Evolutionary conservation across 1,284 basidiomycete genomes (phyloP).

Genomic region (Paramarasmius palmivorus): DNA sequence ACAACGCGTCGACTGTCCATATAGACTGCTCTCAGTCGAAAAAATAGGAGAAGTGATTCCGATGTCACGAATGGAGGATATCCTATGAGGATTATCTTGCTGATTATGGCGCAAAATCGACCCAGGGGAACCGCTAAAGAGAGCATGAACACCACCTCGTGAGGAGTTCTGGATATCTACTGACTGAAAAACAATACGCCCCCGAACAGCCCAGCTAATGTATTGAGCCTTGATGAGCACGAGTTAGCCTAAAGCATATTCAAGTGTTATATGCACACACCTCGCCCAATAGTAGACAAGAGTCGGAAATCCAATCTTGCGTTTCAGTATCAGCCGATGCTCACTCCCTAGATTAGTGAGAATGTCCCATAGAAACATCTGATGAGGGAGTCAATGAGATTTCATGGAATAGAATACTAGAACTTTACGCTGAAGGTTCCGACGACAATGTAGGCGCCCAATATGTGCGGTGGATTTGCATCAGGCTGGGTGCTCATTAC

Average conservation of each 20-base stretch:
- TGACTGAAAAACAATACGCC: neutral
- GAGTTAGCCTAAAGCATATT: neutral
- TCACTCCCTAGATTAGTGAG: neutral
- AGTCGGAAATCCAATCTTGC: neutral
- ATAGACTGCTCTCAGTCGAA: no score
- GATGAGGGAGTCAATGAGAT: no score
- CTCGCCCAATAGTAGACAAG: neutral
- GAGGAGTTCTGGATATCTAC: neutral
- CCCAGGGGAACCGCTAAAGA: neutral
- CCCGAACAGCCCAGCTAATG: neutral
- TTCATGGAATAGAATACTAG: no score
- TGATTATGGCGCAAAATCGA: neutral
- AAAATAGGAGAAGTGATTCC: neutral
- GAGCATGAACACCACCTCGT: neutral
- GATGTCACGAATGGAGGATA: neutral
- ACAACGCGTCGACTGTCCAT: constrained; percentile 10
- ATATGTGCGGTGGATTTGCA: no score
- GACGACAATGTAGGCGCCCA: no score
- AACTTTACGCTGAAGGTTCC: no score
- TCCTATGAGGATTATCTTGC: neutral
- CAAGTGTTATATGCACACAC: neutral
- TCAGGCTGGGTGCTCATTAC: no score
- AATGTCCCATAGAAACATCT: neutral
- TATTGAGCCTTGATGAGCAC: neutral
- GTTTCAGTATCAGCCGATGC: neutral